Conservation (phyloP, 768 basidiomycete genomes). For the Daedalea quercina region DNA sequence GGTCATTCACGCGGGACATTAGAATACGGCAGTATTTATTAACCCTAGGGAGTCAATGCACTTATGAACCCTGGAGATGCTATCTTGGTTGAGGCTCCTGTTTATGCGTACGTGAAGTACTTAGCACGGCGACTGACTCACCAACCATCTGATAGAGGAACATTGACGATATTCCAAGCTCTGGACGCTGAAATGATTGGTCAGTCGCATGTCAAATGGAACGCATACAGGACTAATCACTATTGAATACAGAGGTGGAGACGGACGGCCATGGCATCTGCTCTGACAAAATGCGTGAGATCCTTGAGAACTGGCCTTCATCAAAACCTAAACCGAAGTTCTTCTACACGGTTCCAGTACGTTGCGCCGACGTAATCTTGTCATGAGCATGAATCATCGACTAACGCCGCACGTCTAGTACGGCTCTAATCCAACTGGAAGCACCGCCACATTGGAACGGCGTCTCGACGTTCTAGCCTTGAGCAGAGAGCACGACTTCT, state of each 20-base stretch:
- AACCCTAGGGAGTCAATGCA: conserved; percentile 54
- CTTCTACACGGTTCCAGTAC: conserved; percentile 76
- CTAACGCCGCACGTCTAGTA: conserved; percentile 34
- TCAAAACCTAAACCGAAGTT: conserved; percentile 68
- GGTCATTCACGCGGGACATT: conserved; percentile 6
- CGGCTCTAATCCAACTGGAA: conserved; percentile 84
- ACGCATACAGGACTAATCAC: not conserved
- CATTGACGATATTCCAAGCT: conserved; percentile 55
- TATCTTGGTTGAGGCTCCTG: conserved; percentile 77
- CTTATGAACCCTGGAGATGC: conserved; percentile 76
- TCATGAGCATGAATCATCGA: too few relatives aligned
- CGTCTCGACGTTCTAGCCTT: conserved; percentile 67
- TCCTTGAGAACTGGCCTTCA: conserved; percentile 69
- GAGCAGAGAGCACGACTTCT: conserved; percentile 63
- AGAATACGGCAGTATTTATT: not conserved
- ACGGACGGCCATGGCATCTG: conserved; percentile 71
- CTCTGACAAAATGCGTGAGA: conserved; percentile 49
- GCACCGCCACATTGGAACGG: conserved; percentile 64
- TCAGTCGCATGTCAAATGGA: conserved; percentile 20
- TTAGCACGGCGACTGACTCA: not conserved
- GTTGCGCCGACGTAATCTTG: not conserved
- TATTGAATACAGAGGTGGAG: conserved; percentile 54
- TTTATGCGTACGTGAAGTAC: conserved; percentile 48
- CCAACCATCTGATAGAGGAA: conserved; percentile 37
- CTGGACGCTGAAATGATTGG: conserved; percentile 56